Base-by-base conservation (phyloP, 208 protist genomes). In the Crithidia fasciculata region DNA sequence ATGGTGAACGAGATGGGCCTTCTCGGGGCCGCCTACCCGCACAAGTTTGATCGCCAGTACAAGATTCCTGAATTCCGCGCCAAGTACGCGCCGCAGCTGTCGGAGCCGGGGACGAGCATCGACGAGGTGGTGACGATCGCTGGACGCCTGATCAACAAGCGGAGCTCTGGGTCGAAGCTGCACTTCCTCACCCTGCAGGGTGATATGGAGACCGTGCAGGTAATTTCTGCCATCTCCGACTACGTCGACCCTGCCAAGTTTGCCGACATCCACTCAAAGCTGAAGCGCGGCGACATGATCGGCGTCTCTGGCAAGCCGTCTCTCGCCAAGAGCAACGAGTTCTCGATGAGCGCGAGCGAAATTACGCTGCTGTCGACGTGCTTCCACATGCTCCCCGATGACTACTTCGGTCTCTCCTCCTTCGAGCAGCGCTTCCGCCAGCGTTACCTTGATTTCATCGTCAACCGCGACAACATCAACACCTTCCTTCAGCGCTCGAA, bases 371-470 rank as follows among this genome's bases (percentile, higher is more conserved):
- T 98, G 8, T 93, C 93, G 10, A 99, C 99, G 28, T 99, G 99
- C 88, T 96, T 99, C 58, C 99, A 99, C 81, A 99, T 99, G 97
- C 80, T 99, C 6, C 99, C 99, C 19, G 96, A 98, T 70, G 80
- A 94, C 39, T 89, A 97, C 69, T 96, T 93, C 65, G 95, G 93
- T 10, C 87, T 99, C 12, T 97, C 90, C 50, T 95, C 99, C 49
- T 81, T 95, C 74, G 98, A 99, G 84, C 93, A 98, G 70, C 86
- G 98, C 43, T 98, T 97, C 84, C 92, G 97, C 41, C 96, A 99
- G 84, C 90, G 99, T 40, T 99, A 99, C 85, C 90, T 99, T 7
- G 99, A 99, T 83, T 83, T 99, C 28, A 99, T 99, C 59, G 85
- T 99, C 45, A 99, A 99, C 86, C 74, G 83, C 16, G 71, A 87